Evolutionary conservation across 73 alveolate genomes (phyloP).

Genomic region (Paramecium primaurelia): DNA sequence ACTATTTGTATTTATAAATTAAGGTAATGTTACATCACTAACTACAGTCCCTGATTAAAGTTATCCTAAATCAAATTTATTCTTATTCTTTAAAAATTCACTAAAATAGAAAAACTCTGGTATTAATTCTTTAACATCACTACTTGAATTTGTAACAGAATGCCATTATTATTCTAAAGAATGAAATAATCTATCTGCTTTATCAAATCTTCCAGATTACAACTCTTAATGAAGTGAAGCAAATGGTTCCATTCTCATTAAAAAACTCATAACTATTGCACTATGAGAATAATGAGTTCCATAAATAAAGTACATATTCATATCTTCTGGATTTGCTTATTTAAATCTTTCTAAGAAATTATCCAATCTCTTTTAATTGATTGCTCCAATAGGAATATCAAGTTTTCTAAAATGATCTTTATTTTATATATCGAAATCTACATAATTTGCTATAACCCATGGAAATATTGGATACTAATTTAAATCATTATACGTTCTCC

Average conservation of each 20-base stretch:
- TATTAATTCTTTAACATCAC: conserved; percentile 94
- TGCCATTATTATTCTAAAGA: conserved; percentile 72
- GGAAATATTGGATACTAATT: conserved; percentile 97
- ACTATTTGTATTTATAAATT: conserved; percentile 67
- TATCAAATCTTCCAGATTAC: conserved; percentile 82
- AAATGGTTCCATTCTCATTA: conserved; percentile 88
- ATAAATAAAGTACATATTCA: conserved; percentile 61
- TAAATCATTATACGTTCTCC: conserved; percentile 72
- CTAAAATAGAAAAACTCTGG: conserved; percentile 93
- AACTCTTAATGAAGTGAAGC: conserved; percentile 74
- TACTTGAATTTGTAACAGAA: conserved; percentile 65
- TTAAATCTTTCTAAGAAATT: conserved; percentile 48
- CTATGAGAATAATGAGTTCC: conserved; percentile 92
- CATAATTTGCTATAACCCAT: conserved; percentile 76
- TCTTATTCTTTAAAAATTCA: conserved; percentile 73
- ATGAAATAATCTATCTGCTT: conserved; percentile 84
- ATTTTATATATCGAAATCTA: conserved; percentile 68
- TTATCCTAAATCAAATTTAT: conserved; percentile 77
- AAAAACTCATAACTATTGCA: conserved; percentile 77
- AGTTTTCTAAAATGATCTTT: conserved; percentile 74
- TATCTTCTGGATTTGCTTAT: conserved; percentile 47
- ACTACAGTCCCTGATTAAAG: conserved; percentile 67
- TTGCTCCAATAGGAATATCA: conserved; percentile 86
- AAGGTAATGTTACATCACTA: conserved; percentile 75
- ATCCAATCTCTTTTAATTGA: conserved; percentile 54